Evolutionary conservation across 306 rosid genomes (phyloP), one percentile per base, ranked within the genome.

Genomic region (Begonia masoniana): DNA sequence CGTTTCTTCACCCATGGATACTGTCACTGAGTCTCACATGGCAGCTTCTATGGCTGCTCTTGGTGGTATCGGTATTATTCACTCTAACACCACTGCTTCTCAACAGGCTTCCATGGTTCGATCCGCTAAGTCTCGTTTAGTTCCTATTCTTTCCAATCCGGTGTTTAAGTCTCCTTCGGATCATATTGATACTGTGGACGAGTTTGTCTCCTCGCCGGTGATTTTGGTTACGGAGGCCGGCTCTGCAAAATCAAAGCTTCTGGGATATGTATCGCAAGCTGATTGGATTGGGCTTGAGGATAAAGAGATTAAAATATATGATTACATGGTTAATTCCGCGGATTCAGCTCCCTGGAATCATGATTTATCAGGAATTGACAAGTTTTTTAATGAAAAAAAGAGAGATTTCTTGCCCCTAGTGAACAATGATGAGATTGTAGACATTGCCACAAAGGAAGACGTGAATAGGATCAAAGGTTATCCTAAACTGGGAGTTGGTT

Each of bases 1-100:
- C 58, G 82, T 84, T 12, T 79, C 97, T n/a, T 88, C 97, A n/a
- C 97, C 97, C 0, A 84, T 88, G 97, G 97, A 88, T 59, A 84
- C 95, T 12, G 86, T 88, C 47, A 84, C 93, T 9, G 97, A 84
- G 62, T 49, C 86, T 2, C 42, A 67, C 68, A 88, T 84, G 97
- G 88, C 95, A 43, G 50, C 75, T 5, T 59, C 93, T 60, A 84
- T 88, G 86, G 97, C 97, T 1, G 65, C 97, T 0, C 78, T 84
- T 0, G 95, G 95, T 1, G 95, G 86, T 14, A 62, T 88, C 56
- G 86, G 88, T 6, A 15, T 88, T 52, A 15, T 84, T 48, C 97
- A 84, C 69, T 69, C 86, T 41, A 88, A 88, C 64, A 24, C 58
- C 17, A 10, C 83, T 7, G 8, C 86, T 17, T 41, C 70, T 14